Base-by-base conservation (phyloP, 495 filamentous ascomycete species). In the Thozetella sp. region DNA sequence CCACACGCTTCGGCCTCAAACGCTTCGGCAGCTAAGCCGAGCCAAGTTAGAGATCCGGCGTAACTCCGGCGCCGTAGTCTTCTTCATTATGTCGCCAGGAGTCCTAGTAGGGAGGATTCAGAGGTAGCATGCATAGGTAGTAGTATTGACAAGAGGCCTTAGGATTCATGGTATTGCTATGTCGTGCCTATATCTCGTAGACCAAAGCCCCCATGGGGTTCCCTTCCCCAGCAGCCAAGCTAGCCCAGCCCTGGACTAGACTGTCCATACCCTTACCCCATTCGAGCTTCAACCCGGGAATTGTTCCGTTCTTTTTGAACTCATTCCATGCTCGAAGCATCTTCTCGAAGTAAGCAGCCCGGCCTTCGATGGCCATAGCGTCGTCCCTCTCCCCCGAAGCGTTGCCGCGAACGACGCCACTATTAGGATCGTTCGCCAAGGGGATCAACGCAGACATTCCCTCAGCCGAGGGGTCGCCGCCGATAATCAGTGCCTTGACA, bases 221-320 rank as follows among this genome's bases (percentile, higher is more conserved):
- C 6, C 30, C 15, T 6, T 78, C 63, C 6, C 80, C 77, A 25
- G 56, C 64, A 11, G 67, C 72, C 10, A 82, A 62, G 46, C 54
- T 61, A 25, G 79, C 72, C 81, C 82, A 85, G 0, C 77, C 81
- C 19, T 69, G 65, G 23, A 69, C 62, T 25, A 82, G 73, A 25
- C 68, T 64, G 23, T 65, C 59, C 57, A 85, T 69, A 0, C 81
- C 78, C 34, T 75, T 55, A 2, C 80, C 78, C 76, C 75, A 79
- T 11, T 68, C 61, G 19, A 84, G 56, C 48, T 70, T 63, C 17
- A 80, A n/a, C 22, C 68, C 72, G n/a, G 61, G 63, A 13, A 68
- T 45, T 9, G 59, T 62, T 12, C 76, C 75, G 0, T 66, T 59
- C 6, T 63, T 53, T 4, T 77, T 62, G 64, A 78, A 73, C 10